Evolutionary conservation across 495 filamentous ascomycete genomes (phyloP), one percentile per base, ranked within the genome.

Genomic region (Apiosordaria backusii): DNA sequence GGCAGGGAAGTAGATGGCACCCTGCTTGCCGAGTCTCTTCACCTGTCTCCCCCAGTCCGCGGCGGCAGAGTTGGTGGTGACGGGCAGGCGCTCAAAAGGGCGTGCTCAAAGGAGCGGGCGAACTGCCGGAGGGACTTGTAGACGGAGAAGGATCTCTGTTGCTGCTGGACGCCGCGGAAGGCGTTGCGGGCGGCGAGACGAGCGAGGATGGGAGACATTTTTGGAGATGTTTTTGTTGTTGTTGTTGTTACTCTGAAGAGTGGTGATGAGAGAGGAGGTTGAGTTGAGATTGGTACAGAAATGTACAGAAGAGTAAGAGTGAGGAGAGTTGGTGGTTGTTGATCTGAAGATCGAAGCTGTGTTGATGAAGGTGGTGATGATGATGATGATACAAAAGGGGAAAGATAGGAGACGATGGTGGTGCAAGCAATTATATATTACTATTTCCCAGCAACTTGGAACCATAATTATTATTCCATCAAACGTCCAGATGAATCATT

Each of bases 41-140:
- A 61, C 10, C 27, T 61, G 59, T 61, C 59, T 61, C 3, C 59
- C 59, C 59, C 59, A 61, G 27, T 61, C 59, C 9, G 59, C 59
- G 16, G 59, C 25, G 29, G 59, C 59, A 45, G 59, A 45, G 18
- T 29, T 21, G 26, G 59, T 40, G 7, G 59, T n/a, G n/a, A 27
- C 29, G 27, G 59, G 59, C 10, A 61, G 27, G 3, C 59, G 25
- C 59, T 61, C 59, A 61, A 61, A 61, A 4, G 59, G 16, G 59
- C 27, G 27, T 61, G 59, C 59, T 61, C 59, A 19, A 61, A 61
- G 18, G 59, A 61, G 16, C 59, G 59, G 19, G 59, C 59, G 27
- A 61, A 61, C 26, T 61, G 59, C 5, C 59, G 25, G 59, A 61
- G 59, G 27, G 59, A 61, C 18, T 40, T 18, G 5, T 35, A 25